Base-by-base conservation (phyloP, 352 stramenopile genomes). In the Pythium inflatum region DNA sequence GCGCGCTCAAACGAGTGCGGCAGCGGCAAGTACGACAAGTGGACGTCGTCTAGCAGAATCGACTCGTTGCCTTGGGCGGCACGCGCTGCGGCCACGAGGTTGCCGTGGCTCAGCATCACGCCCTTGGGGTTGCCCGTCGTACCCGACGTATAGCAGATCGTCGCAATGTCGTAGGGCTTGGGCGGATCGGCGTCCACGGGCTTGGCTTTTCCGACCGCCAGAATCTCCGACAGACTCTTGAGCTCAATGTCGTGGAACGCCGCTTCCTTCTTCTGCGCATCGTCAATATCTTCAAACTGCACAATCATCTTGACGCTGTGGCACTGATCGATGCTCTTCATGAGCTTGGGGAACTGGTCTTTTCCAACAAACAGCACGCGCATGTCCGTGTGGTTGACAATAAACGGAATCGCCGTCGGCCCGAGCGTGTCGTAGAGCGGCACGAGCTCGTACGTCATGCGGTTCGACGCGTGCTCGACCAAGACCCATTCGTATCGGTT, bases 1-100 rank as follows among this genome's bases (percentile, higher is more conserved):
- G 90, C 75, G 7, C 96, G 86, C 81, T 99, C 97, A 60, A 98
- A 98, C 30, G 99, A 95, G 76, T 99, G 97, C 0, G 96, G 83
- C 27, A 99, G 75, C n/a, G 96, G 97, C 34, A 99, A 76, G 78
- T 99, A 99, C 22, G 89, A 97, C 18, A 68, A 48, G 16, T 68
- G 60, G 18, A 68, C 60, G 30, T 79, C 62, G 27, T 66, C 36
- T n/a, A n/a, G n/a, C n/a, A n/a, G n/a, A n/a, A n/a, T n/a, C n/a
- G n/a, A n/a, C 33, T 77, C 67, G 34, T 77, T 60, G 16, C 66
- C 74, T 36, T 70, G 66, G 14, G 60, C 78, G 5, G 59, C 58
- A 22, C 68, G 51, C 2, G 68, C 72, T 1, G 91, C 82, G 38
- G 75, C 75, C n/a, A 48, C 22, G 40, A 82, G 71, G 53, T 87